Conservation (phyloP, 1,284 basidiomycete species). For the Cutaneotrichosporon spelunceum region DNA sequence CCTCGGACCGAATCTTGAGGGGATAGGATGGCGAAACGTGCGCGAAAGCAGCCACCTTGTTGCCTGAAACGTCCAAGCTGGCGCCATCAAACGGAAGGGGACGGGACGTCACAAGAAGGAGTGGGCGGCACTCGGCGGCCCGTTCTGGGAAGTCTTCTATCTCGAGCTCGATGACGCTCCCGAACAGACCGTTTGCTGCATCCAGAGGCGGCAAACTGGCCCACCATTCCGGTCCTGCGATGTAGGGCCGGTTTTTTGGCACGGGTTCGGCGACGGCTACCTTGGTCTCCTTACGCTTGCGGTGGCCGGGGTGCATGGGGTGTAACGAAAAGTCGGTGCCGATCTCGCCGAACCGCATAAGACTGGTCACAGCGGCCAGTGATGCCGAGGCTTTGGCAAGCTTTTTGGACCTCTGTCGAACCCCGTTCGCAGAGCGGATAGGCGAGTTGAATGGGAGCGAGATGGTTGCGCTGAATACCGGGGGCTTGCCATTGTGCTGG, state of each 20-base stretch:
- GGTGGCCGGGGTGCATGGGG: constrained; percentile 9
- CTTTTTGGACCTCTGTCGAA: constrained; percentile 12
- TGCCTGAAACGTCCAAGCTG: constrained; percentile 1
- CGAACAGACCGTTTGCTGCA: background rate
- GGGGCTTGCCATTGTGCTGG: background rate
- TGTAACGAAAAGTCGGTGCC: constrained; percentile 13
- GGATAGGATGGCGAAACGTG: background rate
- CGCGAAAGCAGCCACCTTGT: background rate
- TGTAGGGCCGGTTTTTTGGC: background rate
- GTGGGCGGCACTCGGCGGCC: constrained; percentile 2
- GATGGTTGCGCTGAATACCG: background rate
- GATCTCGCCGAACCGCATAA: constrained; percentile 23
- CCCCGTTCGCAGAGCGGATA: background rate
- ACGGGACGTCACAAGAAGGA: constrained; percentile 5
- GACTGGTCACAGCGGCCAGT: constrained; percentile 6
- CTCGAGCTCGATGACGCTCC: background rate
- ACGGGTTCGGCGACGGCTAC: background rate
- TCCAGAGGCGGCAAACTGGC: background rate
- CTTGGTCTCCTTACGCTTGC: background rate
- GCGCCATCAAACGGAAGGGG: background rate
- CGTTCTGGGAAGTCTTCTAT: background rate
- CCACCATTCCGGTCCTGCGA: background rate
- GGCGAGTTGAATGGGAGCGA: constrained; percentile 12
- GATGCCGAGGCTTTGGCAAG: constrained; percentile 24
- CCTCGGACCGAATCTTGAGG: background rate